These are phyloP conservation scores for Colletotrichum lupini DNA, from an alignment of 2,329 filamentous ascomycete genomes.

Conservation along the genomic window DNA sequence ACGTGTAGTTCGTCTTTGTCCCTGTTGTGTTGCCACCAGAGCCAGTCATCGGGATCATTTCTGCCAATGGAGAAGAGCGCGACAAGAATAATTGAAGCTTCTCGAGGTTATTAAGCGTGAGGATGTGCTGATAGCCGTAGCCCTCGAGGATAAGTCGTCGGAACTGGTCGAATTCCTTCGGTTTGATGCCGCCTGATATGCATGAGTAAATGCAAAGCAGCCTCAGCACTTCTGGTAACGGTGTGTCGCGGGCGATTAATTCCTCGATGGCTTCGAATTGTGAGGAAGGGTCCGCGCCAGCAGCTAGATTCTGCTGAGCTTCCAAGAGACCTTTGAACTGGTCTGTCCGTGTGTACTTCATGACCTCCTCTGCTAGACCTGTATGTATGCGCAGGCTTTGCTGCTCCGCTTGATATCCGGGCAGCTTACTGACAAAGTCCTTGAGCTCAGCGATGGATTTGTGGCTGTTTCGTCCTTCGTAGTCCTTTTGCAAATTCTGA, in stretches of 20 bases:
- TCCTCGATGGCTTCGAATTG: slow-evolving; percentile 95
- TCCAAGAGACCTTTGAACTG: slow-evolving; percentile 89
- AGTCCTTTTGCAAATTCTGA: slow-evolving; percentile 84
- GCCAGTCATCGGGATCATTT: slow-evolving; percentile 81
- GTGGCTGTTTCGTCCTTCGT: slow-evolving; percentile 86
- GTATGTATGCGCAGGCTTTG: slow-evolving; percentile 93
- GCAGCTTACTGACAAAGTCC: slow-evolving; percentile 94
- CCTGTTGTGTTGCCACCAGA: slow-evolving; percentile 69
- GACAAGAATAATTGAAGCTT: slow-evolving; percentile 88
- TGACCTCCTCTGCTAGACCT: slow-evolving; percentile 92
- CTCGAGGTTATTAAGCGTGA: slow-evolving; percentile 89
- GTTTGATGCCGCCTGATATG: slow-evolving; percentile 87
- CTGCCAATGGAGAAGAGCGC: slow-evolving; percentile 79
- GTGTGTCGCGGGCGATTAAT: slow-evolving; percentile 87
- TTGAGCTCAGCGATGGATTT: slow-evolving; percentile 90
- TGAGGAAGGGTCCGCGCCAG: slow-evolving; percentile 86
- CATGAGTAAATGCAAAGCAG: slow-evolving; percentile 92
- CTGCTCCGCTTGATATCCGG: slow-evolving; percentile 92
- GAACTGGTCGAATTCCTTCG: slow-evolving; percentile 90
- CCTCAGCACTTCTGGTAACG: slow-evolving; percentile 83
- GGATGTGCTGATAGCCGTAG: slow-evolving; percentile 93
- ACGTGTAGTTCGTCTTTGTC: slow-evolving; percentile 89
- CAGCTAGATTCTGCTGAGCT: slow-evolving; percentile 94
- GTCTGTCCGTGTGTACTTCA: slow-evolving; percentile 90
- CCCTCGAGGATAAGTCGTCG: slow-evolving; percentile 89